Evolutionary conservation across 306 rosid species (phyloP).

Genomic region (Cucumis melo): DNA sequence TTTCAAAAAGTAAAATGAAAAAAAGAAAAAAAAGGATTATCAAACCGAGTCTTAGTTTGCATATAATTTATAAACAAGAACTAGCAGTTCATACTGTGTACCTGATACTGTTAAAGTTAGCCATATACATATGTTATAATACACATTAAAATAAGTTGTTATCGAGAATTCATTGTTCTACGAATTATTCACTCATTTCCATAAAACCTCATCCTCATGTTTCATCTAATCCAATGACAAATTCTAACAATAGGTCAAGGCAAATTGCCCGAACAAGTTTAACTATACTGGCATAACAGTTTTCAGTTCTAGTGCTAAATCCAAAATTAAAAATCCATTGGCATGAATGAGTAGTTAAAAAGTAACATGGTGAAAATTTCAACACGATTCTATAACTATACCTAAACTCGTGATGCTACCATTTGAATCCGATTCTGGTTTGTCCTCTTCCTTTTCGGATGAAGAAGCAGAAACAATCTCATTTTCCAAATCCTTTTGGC

Average conservation of each 20-base stretch:
- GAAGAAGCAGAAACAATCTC: conserved; percentile 21
- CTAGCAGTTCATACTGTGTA: neutral
- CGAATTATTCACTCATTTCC: neutral
- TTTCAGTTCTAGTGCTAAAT: neutral
- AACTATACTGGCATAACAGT: neutral
- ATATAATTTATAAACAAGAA: neutral
- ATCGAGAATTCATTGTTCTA: neutral
- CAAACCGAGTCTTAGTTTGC: too few species aligned
- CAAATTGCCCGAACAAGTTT: neutral
- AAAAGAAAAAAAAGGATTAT: too few species aligned
- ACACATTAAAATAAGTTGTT: neutral
- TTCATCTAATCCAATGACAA: neutral
- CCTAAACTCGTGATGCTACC: conserved; percentile 34
- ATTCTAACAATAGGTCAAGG: neutral
- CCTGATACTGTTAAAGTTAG: neutral
- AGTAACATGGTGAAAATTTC: neutral
- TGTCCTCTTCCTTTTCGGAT: conserved; percentile 23
- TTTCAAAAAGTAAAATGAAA: too few species aligned
- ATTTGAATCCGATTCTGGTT: conserved; percentile 22
- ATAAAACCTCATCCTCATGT: neutral
- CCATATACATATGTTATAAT: neutral
- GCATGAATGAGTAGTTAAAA: neutral
- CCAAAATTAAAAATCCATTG: neutral
- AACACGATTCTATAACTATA: conserved; percentile 17
- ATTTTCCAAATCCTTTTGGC: conserved; percentile 22